Percentiles rank a stretch among this genome's conserved stretches.
Evolutionary conservation across 2,329 filamentous ascomycete species (phyloP).

Genomic region (Neurospora crassa): DNA sequence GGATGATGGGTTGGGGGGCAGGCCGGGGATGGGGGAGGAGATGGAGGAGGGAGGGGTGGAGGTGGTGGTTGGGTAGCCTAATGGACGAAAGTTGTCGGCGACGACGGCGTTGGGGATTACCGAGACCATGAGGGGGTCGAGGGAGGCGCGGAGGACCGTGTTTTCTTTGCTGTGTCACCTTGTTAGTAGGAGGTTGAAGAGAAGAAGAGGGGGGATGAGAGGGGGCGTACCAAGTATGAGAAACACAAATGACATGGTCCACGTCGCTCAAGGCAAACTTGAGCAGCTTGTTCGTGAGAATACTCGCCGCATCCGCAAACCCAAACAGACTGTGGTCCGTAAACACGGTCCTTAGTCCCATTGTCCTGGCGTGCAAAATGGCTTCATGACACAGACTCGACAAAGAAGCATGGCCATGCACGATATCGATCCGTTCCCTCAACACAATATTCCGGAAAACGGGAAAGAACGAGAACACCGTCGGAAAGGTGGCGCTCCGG

Average conservation of each 20-base stretch:
- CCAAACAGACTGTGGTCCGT: slow-evolving; percentile 97
- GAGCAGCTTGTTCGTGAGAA: slow-evolving; percentile 90
- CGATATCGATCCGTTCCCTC: slow-evolving; percentile 89
- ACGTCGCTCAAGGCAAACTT: slow-evolving; percentile 96
- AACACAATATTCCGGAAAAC: slow-evolving; percentile 96
- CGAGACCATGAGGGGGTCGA: slow-evolving; percentile 94
- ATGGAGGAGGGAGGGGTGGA: slow-evolving; percentile 25
- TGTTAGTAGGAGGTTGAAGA: slow-evolving; percentile 11
- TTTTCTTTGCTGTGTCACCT: slow-evolving; percentile 72
- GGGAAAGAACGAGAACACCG: slow-evolving; percentile 97
- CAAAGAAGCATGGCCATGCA: slow-evolving; percentile 92
- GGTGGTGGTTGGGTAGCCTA: slow-evolving; percentile 36
- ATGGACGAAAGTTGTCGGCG: slow-evolving; percentile 84
- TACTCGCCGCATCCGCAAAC: slow-evolving; percentile 92
- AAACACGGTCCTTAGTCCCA: slow-evolving; percentile 92
- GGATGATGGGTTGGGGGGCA: slow-evolving; percentile 16
- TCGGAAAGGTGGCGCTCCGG: slow-evolving; percentile 85
- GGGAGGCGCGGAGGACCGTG: slow-evolving; percentile 83
- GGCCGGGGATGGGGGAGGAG: not conserved
- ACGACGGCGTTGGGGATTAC: slow-evolving; percentile 97
- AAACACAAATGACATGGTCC: slow-evolving; percentile 96
- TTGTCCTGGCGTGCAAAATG: slow-evolving; percentile 87
- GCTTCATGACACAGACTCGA: slow-evolving; percentile 92
- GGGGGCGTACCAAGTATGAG: slow-evolving; percentile 80
- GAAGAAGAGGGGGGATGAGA: not conserved